phyloP scores from a whole-genome alignment of 352 stramenopile genomes.

The Thalassiosira mediterranea region DNA sequence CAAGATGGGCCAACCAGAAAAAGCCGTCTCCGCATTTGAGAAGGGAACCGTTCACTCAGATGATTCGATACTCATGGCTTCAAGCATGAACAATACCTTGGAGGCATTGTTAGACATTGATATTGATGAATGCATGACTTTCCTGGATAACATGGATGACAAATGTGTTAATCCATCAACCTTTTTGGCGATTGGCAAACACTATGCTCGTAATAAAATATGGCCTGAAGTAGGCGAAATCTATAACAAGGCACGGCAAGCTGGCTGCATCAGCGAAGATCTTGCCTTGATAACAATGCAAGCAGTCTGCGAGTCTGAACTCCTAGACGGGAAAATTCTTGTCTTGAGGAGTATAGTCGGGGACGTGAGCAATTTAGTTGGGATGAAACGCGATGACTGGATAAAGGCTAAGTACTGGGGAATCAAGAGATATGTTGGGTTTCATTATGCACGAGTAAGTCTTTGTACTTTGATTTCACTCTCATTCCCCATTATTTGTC shows the following conservation, averaged over 20 bases:
- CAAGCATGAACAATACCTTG: conserved; percentile 40
- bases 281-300: conserved; percentile 63
- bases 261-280: conserved; percentile 65
- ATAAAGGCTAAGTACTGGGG: conserved; percentile 65
- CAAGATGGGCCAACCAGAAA: conserved; percentile 27
- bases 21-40: conserved; percentile 23
- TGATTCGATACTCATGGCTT: conserved; percentile 8
- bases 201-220: conserved; percentile 31
- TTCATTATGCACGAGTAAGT: conserved; percentile 60
- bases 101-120: conserved; percentile 31
- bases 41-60: conserved; percentile 11
- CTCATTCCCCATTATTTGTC: not conserved
- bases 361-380: conserved; percentile 52
- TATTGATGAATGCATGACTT: conserved; percentile 32
- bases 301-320: conserved; percentile 50
- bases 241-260: conserved; percentile 54
- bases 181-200: conserved; percentile 46
- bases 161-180: conserved; percentile 32
- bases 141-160: conserved; percentile 28
- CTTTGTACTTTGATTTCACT: not conserved
- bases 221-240: conserved; percentile 59
- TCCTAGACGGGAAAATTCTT: conserved; percentile 55
- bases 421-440: conserved; percentile 62
- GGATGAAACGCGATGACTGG: conserved; percentile 55
- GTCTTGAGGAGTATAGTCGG: conserved; percentile 61